phyloP scores from a whole-genome alignment of 1,284 basidiomycete genomes.

The Trametes pubescens region DNA sequence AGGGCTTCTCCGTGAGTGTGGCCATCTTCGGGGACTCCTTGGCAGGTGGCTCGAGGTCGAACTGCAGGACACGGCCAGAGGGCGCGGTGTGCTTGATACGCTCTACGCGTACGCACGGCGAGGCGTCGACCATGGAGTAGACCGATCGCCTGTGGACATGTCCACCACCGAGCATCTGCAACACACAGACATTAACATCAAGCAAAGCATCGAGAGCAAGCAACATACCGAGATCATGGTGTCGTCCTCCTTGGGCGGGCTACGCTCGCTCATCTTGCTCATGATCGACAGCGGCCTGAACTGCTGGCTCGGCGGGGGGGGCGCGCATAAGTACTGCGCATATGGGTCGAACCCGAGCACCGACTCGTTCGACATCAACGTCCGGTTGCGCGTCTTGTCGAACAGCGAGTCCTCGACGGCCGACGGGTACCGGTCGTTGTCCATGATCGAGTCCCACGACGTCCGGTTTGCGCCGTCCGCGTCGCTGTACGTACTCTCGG shows the following conservation, averaged over 20 bases:
- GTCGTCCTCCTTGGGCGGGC: conserved; percentile 70
- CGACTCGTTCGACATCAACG: conserved; percentile 64
- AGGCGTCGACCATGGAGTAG: conserved; percentile 70
- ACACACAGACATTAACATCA: background rate
- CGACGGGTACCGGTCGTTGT: conserved; percentile 38
- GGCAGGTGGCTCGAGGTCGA: conserved; percentile 48
- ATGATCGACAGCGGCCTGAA: conserved; percentile 72
- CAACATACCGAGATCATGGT: conserved; percentile 78
- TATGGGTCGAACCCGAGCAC: conserved; percentile 67
- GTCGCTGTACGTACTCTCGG: conserved; percentile 51
- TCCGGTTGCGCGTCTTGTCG: conserved; percentile 63
- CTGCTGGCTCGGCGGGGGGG: conserved; percentile 43
- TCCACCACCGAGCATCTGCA: conserved; percentile 79
- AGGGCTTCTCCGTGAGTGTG: conserved; percentile 62
- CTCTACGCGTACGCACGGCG: conserved; percentile 72
- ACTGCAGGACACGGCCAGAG: conserved; percentile 37
- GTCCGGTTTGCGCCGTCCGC: conserved; percentile 24
- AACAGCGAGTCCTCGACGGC: conserved; percentile 68
- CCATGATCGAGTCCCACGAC: conserved; percentile 38
- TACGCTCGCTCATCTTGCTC: conserved; percentile 60
- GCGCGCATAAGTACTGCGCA: conserved; percentile 38
- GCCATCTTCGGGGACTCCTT: conserved; percentile 48
- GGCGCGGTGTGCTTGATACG: conserved; percentile 60
- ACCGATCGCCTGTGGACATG: conserved; percentile 74
- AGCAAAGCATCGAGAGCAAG: background rate